These are phyloP conservation scores for Alternaria gansuensis DNA, from an alignment of 2,329 filamentous ascomycete genomes.

Conservation along the genomic window DNA sequence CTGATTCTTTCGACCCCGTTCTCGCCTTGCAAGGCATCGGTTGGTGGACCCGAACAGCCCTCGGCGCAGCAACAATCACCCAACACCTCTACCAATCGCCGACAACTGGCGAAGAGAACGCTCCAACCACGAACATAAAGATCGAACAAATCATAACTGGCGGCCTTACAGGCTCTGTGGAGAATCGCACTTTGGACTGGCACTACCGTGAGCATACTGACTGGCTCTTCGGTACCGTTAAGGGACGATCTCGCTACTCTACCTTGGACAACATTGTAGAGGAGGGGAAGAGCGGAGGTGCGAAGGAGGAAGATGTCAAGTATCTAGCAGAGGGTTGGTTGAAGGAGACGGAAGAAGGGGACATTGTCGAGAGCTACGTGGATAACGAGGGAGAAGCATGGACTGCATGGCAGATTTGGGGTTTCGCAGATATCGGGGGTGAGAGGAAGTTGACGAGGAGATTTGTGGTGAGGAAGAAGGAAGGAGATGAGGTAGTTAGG, in stretches of 20 bases:
- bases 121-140: constrained; percentile 66
- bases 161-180: constrained; percentile 72
- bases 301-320: constrained; percentile 35
- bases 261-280: constrained; percentile 42
- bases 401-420: constrained; percentile 50
- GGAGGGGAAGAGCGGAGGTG: constrained; percentile 34
- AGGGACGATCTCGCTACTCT: constrained; percentile 66
- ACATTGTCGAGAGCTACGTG: constrained; percentile 48
- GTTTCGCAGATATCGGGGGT: constrained; percentile 44
- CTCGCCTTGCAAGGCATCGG: constrained; percentile 67
- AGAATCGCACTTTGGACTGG: constrained; percentile 67
- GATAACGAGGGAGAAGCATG: constrained; percentile 49
- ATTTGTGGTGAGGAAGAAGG: constrained; percentile 47
- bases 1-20: constrained; percentile 72
- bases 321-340: constrained; percentile 44
- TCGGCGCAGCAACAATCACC: constrained; percentile 73
- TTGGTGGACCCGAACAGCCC: constrained; percentile 76
- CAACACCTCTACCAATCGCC: constrained; percentile 62
- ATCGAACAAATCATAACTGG: constrained; percentile 77
- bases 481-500: constrained; percentile 40
- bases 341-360: constrained; percentile 41
- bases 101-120: constrained; percentile 32
- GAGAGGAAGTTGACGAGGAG: constrained; percentile 46
- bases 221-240: constrained; percentile 79
- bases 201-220: constrained; percentile 73